These are phyloP conservation scores for Aspergillus novofumigatus DNA, from an alignment of 2,329 filamentous ascomycete genomes.

Conservation along the genomic window DNA sequence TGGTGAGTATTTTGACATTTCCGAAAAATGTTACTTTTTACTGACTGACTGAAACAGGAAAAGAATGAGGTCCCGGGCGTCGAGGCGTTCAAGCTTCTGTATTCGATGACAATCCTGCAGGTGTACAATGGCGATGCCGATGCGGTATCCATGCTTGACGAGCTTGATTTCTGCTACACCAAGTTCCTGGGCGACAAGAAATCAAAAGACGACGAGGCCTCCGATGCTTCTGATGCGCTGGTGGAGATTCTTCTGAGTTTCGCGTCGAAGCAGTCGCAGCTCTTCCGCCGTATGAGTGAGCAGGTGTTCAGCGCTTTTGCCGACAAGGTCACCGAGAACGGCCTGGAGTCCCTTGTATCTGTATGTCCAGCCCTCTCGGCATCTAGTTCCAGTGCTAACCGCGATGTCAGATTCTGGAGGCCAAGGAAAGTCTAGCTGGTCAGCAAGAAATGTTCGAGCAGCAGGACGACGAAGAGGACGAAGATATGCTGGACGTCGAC, in stretches of 20 bases:
- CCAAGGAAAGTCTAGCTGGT: slow-evolving; percentile 76
- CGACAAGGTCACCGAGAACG: slow-evolving; percentile 66
- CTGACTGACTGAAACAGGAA: slow-evolving; percentile 44
- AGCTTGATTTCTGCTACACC: slow-evolving; percentile 72
- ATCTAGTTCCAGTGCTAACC: slow-evolving; percentile 34
- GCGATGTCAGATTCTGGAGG: slow-evolving; percentile 62
- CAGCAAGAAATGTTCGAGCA: slow-evolving; percentile 82
- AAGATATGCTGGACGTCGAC: slow-evolving; percentile 49
- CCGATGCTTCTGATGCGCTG: slow-evolving; percentile 61
- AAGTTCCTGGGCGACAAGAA: slow-evolving; percentile 54
- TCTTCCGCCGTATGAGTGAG: slow-evolving; percentile 81
- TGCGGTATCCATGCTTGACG: slow-evolving; percentile 74
- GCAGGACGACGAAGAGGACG: slow-evolving; percentile 56
- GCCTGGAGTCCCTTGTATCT: slow-evolving; percentile 59
- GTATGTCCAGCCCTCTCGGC: slow-evolving; percentile 23
- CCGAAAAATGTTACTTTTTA: background rate
- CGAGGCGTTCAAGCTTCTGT: slow-evolving; percentile 72
- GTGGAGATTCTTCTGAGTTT: slow-evolving; percentile 90
- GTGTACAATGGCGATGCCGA: slow-evolving; percentile 87
- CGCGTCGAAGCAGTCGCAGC: slow-evolving; percentile 74
- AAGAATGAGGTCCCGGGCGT: slow-evolving; percentile 45
- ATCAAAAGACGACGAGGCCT: slow-evolving; percentile 48
- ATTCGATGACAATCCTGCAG: slow-evolving; percentile 79
- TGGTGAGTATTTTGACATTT: slow-evolving; percentile 20
- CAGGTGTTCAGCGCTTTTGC: slow-evolving; percentile 85